phyloP scores from a whole-genome alignment of 1,284 basidiomycete genomes.

The Irpex sp. region DNA sequence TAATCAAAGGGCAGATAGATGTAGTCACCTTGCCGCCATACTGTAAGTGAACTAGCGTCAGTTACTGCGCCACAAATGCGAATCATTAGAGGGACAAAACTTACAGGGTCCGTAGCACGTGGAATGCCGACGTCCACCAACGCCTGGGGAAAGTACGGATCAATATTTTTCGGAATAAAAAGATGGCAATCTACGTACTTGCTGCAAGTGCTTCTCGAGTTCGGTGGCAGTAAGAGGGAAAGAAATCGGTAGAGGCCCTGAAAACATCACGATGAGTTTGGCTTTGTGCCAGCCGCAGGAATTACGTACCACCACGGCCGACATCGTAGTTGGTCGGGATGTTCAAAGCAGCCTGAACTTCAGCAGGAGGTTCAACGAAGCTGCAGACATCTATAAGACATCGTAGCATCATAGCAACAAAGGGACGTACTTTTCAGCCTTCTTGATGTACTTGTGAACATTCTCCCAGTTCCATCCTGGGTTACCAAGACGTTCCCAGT shows the following conservation, averaged over 20 bases:
- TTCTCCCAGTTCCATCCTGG: constrained; percentile 14
- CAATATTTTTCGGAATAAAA: background rate
- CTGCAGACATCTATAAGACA: background rate
- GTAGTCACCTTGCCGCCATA: background rate
- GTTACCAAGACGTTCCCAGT: constrained; percentile 11
- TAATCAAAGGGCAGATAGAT: background rate
- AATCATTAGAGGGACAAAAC: background rate
- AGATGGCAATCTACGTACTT: background rate
- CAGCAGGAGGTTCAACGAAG: constrained; percentile 3
- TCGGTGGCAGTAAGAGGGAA: constrained; percentile 1
- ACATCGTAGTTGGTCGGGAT: constrained; percentile 1
- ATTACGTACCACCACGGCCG: background rate
- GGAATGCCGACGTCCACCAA: background rate
- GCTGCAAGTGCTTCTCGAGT: background rate
- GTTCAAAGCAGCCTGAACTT: background rate
- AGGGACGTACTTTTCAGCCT: constrained; percentile 8
- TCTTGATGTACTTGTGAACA: constrained; percentile 1
- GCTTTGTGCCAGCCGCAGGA: background rate
- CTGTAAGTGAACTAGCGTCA: background rate
- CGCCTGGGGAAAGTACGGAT: background rate
- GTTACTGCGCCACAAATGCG: background rate
- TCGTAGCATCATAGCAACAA: background rate
- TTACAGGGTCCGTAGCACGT: background rate
- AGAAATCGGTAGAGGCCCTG: constrained; percentile 2
- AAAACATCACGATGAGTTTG: background rate